Percentiles rank a stretch among this genome's conserved stretches.
phyloP scores from a whole-genome alignment of 129 eudicot species.

The Flaveria linearis region DNA sequence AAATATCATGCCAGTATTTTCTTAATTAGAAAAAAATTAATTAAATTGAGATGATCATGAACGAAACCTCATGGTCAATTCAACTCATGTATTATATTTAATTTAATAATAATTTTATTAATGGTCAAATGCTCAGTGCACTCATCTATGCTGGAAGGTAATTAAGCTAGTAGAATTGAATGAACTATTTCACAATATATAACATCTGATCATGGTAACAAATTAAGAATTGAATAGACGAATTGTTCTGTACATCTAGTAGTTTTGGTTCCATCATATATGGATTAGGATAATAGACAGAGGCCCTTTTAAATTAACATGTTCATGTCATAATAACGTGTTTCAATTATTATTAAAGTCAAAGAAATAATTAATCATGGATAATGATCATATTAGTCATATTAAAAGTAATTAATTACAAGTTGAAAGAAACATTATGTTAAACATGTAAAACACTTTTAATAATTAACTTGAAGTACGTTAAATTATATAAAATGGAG shows the following conservation, averaged over 20 bases:
- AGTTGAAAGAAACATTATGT: conserved; percentile 24
- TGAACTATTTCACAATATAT: neutral
- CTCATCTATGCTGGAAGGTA: neutral
- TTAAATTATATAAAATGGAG: conserved; percentile 12
- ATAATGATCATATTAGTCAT: conserved; percentile 23
- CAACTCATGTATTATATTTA: neutral
- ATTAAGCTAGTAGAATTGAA: neutral
- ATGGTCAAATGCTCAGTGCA: neutral
- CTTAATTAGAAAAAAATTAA: too few relatives aligned
- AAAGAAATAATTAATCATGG: conserved; percentile 16
- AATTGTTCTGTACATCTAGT: too few relatives aligned
- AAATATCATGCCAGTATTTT: too few relatives aligned
- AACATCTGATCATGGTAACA: neutral
- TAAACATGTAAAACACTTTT: conserved; percentile 27
- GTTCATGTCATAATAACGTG: conserved; percentile 18
- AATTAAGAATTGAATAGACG: too few relatives aligned
- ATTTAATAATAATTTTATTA: neutral
- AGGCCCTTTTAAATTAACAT: conserved; percentile 24
- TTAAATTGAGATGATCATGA: neutral
- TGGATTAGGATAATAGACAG: conserved; percentile 12
- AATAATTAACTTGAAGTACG: conserved; percentile 21
- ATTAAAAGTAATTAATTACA: conserved; percentile 23
- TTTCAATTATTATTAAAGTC: conserved; percentile 24
- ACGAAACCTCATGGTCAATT: neutral
- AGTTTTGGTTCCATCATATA: conserved; percentile 6